These are phyloP conservation scores for Pleurozium schreberi DNA, from an alignment of 225 moss, liverwort and hornwort species.

Conservation along the genomic window DNA sequence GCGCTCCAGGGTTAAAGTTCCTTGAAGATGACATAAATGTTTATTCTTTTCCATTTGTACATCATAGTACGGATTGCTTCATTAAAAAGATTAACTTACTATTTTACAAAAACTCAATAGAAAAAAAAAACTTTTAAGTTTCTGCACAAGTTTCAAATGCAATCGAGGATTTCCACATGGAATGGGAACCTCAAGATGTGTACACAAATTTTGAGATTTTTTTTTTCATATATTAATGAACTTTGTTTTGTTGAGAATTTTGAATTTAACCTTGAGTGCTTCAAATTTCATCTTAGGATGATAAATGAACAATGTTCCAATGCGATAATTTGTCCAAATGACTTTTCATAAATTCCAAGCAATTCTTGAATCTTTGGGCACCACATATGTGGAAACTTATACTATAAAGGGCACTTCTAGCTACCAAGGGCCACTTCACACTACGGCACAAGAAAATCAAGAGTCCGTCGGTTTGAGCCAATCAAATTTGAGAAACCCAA, in stretches of 20 bases:
- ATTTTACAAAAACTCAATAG: background rate
- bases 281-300: background rate
- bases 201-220: background rate
- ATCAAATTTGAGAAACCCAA: too few relatives aligned
- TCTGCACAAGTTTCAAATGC: background rate
- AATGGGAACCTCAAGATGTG: background rate
- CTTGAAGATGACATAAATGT: background rate
- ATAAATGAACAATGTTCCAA: rapidly evolving
- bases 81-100: background rate
- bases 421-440: too few relatives aligned
- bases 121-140: background rate
- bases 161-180: background rate
- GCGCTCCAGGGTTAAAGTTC: too few relatives aligned
- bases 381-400: too few relatives aligned
- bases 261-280: background rate
- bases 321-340: background rate
- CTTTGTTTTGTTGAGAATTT: background rate
- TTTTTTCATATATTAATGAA: background rate
- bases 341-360: background rate
- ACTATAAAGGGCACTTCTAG: too few relatives aligned
- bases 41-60: background rate
- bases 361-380: too few relatives aligned
- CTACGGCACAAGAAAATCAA: too few relatives aligned
- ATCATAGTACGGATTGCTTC: background rate
- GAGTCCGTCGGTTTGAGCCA: too few relatives aligned